Percentiles rank a stretch among this genome's conserved stretches.
These are phyloP conservation scores for Hanseniaspora jakobsenii DNA, from an alignment of 805 yeast species.

Conservation along the genomic window DNA sequence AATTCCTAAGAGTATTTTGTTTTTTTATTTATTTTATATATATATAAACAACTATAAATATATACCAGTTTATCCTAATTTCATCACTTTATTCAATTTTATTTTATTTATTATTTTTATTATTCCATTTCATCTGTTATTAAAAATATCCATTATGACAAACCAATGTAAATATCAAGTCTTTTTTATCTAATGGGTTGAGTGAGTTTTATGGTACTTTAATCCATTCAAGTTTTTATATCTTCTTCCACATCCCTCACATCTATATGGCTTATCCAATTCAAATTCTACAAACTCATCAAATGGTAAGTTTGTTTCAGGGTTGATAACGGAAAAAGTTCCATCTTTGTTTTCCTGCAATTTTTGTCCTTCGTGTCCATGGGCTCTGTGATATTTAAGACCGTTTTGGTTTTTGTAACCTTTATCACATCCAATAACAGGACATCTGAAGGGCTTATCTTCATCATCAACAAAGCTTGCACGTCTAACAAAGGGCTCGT, in stretches of 20 bases:
- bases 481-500: slow-evolving; percentile 6
- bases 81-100: too few relatives aligned
- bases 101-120: too few relatives aligned
- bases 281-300: slow-evolving; percentile 91
- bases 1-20: background rate
- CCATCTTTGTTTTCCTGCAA: slow-evolving; percentile 87
- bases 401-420: slow-evolving; percentile 97
- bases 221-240: slow-evolving; percentile 92
- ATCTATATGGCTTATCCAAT: slow-evolving; percentile 94
- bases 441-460: slow-evolving; percentile 91
- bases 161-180: too few relatives aligned
- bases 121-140: too few relatives aligned
- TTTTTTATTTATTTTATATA: background rate
- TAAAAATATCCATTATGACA: too few relatives aligned
- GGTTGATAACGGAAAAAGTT: slow-evolving; percentile 81
- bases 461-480: slow-evolving; percentile 37
- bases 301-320: slow-evolving; percentile 75
- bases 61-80: too few relatives aligned
- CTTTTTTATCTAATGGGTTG: too few relatives aligned
- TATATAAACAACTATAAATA: background rate
- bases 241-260: slow-evolving; percentile 96
- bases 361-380: slow-evolving; percentile 94
- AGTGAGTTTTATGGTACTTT: slow-evolving; percentile 93
- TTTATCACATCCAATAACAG: slow-evolving; percentile 95
- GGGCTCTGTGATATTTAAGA: slow-evolving; percentile 83